Base-by-base conservation (phyloP, 257 asterid genomes). In the Nicotiana obtusifolia region DNA sequence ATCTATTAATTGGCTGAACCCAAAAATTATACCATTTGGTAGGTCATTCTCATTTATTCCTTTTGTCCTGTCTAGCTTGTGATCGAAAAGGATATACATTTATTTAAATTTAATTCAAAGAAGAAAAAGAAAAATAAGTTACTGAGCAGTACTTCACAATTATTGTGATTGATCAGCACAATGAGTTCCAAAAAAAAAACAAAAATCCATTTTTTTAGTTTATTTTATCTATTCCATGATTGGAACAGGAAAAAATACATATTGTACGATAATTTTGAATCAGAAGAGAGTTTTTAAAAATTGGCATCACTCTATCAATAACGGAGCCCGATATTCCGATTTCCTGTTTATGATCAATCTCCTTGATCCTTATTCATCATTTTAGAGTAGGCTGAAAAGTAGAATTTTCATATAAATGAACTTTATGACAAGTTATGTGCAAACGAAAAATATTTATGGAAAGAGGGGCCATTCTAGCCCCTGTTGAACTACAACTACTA, bases 371-470 rank as follows among this genome's bases (percentile, higher is more conserved):
- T 71, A 71, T 44, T 71, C 60, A 73, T 73, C 22, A 44, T 44
- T 71, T 71, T 7, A 35, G 1, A 1, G n/a, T n/a, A n/a, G n/a
- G 35, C 2, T 44, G 1, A 47, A 3, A 73, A 73, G 14, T 44
- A 22, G 4, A 22, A 10, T 41, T 37, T 37, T 20, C 33, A 69
- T 22, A 16, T 44, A 14, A 47, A 44, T 22, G 61, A 22, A 73
- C 37, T 22, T 44, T 73, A 22, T 73, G 60, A 19, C 0, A 73
- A 22, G 41, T 47, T 73, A 73, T 73, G 37, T 73, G 49, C 78
- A 73, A 73, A 73, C 78, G 47, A 73, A 73, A 69, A 14, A 14
- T 73, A 47, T 24, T 73, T 73, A 73, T 73, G 1, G 61, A 73
- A 44, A 11, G 61, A 44, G 41, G 41, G 78, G 7, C 22, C 68